Evolutionary conservation across 495 filamentous ascomycete genomes (phyloP), one percentile per base, ranked within the genome.

Genomic region (Penicillium paxilli): DNA sequence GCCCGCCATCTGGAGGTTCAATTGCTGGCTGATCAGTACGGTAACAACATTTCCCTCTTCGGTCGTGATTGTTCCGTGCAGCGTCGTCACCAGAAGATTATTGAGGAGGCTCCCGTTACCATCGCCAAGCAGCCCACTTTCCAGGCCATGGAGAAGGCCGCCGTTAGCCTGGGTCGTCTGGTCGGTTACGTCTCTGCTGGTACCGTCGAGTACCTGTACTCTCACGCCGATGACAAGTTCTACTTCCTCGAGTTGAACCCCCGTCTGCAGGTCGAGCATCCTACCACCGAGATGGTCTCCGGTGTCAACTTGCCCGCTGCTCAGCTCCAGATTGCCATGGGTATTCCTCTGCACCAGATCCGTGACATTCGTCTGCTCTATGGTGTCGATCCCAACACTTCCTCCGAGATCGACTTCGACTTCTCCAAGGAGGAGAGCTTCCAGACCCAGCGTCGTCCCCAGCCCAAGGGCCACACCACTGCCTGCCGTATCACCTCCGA

Each of bases 401-500:
- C 84, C n/a, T 87, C 84, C 28, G 84, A 90, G 60, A 96, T 99
- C 67, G 94, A 99, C 72, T 99, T 98, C 67, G 88, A 95, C 70
- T 98, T 99, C 78, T 89, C 88, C 57, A 88, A 83, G 63, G 87
- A 91, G 54, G 89, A 87, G 67, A 96, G 90, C 70, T 81, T 86
- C 50, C 80, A 88, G 74, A 88, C 84, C 2, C 94, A 99, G 77
- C 83, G 94, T 55, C 82, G 92, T 56, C 94, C 94, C 24, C 87
- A 86, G 46, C 91, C 94, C 47, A 96, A 96, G 76, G 94, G 94
- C 38, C 94, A 99, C 77, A 94, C 89, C 55, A 99, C 94, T 28
- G 94, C 94, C 49, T 99, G 94, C 76, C 90, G 94, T 86, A 99
- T 99, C 75, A 99, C 94, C 23, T 99, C 95, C 2, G 94, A 99